Base-by-base conservation (phyloP, 371 early-diverging fungal genomes). In the Nosema granulosis region DNA sequence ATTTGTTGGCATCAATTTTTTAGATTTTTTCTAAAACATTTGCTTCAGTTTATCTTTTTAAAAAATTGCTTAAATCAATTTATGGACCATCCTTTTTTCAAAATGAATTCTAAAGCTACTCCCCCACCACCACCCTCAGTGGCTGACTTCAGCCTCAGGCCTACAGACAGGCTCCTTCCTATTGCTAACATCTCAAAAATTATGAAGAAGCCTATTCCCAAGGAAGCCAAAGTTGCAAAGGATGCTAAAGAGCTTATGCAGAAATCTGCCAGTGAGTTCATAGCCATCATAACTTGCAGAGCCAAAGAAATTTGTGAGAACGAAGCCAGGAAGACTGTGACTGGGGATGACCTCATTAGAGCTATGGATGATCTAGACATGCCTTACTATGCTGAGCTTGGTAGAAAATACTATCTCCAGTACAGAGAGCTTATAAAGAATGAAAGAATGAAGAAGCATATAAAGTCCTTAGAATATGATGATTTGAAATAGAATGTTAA, bases 231-330 rank as follows among this genome's bases (percentile, higher is more conserved):
- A 82, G 93, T 98, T 68, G 92, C 96, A 29, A 97, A 96, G 82
- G 97, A 97, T 79, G 96, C 97, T 32, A 96, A 98, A 83, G 93
- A 96, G 81, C 91, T 93, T 72, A 91, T 97, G 22, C 94, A 95
- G 87, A 95, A 95, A 85, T 94, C 95, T 83, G 97, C 95, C 3
- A 93, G 94, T 22, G 99, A 98, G 87, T 98, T 98, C 83, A 96
- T 98, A 83, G 91, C 93, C 12, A 96, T 98, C 83, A 90, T 98
- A 67, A 96, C 97, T 24, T 94, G 94, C 81, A 96, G 95, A 84
- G 89, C 86, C 4, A 84, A 84, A 63, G 83, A 86, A 49, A 75
- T 86, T 51, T 83, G 84, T 67, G 84, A 80, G 50, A 32, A 49
- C 18, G 99, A 96, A 86, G 94, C 94, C 85, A 88, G 97, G 71